Evolutionary conservation across 2,329 filamentous ascomycete genomes (phyloP), one percentile per base, ranked within the genome.

Genomic region (Colletotrichum brevisporum): DNA sequence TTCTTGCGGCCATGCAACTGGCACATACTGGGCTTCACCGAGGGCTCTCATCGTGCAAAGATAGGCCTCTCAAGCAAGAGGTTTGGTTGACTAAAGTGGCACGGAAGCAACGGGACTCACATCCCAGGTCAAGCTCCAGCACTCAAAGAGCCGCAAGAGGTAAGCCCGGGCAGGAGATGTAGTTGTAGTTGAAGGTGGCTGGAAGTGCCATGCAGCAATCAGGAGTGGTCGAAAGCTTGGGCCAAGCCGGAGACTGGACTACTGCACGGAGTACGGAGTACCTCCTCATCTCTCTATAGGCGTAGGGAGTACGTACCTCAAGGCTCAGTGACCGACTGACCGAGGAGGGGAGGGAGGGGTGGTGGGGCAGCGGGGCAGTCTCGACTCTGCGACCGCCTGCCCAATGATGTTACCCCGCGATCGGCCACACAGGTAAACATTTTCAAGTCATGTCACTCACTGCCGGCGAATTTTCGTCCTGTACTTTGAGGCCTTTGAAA

Each of bases 11-110:
- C 43, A 39, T 65, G 50, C 31, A 47, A 68, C 54, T 36, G 12
- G 66, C 56, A 69, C 67, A 62, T 41, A 69, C 67, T 63, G 67
- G 52, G 67, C 52, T 41, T 69, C 67, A 61, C 67, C 56, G 67
- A 69, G 39, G 47, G 56, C 18, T 53, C 63, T 69, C 67, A 69
- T 69, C 43, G 26, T 53, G 48, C 18, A 51, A 39, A 26, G 43
- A 50, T 24, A 21, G 71, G 62, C 54, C 51, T 36, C 39, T 48
- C 45, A 43, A 54, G 36, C 4, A 18, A 18, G 63, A 48, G 27
- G 24, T 45, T 39, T 21, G 57, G 24, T 43, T 47, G 50, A 68
- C 39, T 26, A 45, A 55, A 45, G 18, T 24, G 41, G 21, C 18
- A 48, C 31, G 56, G 58, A 69, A 51, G 15, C 61, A 36, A 54